Evolutionary conservation across 225 moss, liverwort and hornwort genomes (phyloP).

Genomic region (Takakia lepidozioides): DNA sequence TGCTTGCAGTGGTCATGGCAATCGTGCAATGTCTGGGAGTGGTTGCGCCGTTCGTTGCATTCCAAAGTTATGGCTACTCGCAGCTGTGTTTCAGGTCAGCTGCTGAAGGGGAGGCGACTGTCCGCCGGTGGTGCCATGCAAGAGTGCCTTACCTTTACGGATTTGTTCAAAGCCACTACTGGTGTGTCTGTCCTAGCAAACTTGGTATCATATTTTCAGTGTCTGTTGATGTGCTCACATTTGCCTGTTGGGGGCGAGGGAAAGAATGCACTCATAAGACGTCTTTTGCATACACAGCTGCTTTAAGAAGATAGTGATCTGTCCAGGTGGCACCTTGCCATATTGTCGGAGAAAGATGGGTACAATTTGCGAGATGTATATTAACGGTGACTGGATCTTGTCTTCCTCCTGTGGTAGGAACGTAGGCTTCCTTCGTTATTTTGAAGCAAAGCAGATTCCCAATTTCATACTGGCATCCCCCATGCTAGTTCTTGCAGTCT

Average conservation of each 20-base stretch:
- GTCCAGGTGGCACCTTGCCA: too few relatives aligned
- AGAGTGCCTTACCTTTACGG: conserved; percentile 76
- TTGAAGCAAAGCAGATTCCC: conserved; percentile 73
- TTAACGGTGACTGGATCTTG: not conserved
- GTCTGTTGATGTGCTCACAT: too few relatives aligned
- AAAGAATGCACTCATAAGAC: too few relatives aligned
- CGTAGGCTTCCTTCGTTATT: conserved; percentile 86
- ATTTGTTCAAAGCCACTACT: conserved; percentile 84
- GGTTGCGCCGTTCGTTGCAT: conserved; percentile 53
- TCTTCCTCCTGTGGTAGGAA: conserved; percentile 60
- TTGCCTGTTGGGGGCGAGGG: too few relatives aligned
- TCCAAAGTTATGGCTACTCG: conserved; percentile 73
- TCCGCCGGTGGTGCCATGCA: conserved; percentile 72
- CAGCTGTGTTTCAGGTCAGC: conserved; percentile 42
- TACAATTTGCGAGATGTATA: not conserved
- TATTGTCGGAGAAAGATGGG: too few relatives aligned
- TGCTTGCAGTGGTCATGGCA: conserved; percentile 37
- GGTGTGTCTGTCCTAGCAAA: conserved; percentile 25
- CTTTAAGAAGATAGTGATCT: too few relatives aligned
- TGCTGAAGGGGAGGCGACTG: conserved; percentile 12
- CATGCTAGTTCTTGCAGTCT: conserved; percentile 48
- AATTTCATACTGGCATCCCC: conserved; percentile 92
- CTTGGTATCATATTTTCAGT: too few relatives aligned
- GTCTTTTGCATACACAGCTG: too few relatives aligned
- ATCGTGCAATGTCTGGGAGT: conserved; percentile 44